A percentile compares a stretch with the other conserved stretches of the same genome.
Evolutionary conservation across 305 asterid species (phyloP).

Genomic region (Fraxinus platypoda): DNA sequence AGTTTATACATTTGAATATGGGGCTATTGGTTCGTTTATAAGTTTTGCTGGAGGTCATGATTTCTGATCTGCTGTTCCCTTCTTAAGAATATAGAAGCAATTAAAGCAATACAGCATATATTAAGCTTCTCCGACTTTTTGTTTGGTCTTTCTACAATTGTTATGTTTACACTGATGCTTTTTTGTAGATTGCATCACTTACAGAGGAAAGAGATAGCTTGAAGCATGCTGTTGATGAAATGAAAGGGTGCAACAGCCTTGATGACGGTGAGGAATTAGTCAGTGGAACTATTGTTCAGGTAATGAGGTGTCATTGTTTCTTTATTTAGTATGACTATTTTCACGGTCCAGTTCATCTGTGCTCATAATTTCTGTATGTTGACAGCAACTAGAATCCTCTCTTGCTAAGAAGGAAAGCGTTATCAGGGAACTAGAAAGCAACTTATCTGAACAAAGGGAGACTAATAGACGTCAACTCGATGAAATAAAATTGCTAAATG

Average conservation of each 20-base stretch:
- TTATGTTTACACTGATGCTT: constrained; percentile 30
- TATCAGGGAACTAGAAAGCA: constrained; percentile 68
- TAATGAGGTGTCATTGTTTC: constrained; percentile 22
- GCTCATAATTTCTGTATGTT: constrained; percentile 30
- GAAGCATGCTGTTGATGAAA: constrained; percentile 43
- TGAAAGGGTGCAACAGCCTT: constrained; percentile 48
- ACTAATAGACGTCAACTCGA: constrained; percentile 57
- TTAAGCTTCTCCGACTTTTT: not conserved
- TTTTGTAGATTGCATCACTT: constrained; percentile 59
- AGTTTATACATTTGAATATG: constrained; percentile 5
- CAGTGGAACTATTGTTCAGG: constrained; percentile 60
- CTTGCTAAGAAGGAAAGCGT: constrained; percentile 68
- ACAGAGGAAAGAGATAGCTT: constrained; percentile 72
- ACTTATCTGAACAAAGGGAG: constrained; percentile 57
- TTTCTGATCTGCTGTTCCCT: constrained; percentile 10
- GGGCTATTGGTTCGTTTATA: not conserved
- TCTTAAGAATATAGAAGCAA: constrained; percentile 15
- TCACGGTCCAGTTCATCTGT: constrained; percentile 17
- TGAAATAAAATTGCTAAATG: constrained; percentile 77
- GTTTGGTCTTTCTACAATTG: constrained; percentile 22
- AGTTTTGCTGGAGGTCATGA: constrained; percentile 13
- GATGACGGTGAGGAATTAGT: constrained; percentile 52
- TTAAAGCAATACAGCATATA: constrained; percentile 10
- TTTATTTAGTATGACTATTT: not conserved
- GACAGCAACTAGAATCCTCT: constrained; percentile 82